phyloP scores from a whole-genome alignment of 257 asterid species.

The Lavandula angustifolia region DNA sequence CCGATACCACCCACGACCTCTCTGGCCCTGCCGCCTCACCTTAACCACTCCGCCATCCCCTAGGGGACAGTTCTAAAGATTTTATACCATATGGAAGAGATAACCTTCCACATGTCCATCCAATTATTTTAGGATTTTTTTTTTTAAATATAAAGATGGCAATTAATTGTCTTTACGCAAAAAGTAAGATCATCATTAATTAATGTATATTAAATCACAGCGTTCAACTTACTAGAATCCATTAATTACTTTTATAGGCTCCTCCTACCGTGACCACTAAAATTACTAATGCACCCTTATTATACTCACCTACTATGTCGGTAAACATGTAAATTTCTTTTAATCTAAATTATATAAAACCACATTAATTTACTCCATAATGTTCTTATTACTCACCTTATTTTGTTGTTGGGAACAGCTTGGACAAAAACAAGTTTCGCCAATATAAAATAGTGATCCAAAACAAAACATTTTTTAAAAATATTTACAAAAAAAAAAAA shows the following conservation, averaged over 20 bases:
- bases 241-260: background rate
- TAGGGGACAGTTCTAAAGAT: too few species aligned
- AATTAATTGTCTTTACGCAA: conserved; percentile 4
- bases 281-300: conserved; percentile 10
- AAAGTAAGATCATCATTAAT: background rate
- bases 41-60: too few species aligned
- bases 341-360: too few species aligned
- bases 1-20: too few species aligned
- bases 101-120: background rate
- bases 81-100: background rate
- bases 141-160: conserved; percentile 14
- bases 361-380: background rate
- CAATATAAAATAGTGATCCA: conserved; percentile 22
- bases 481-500: too few species aligned
- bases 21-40: too few species aligned
- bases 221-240: conserved; percentile 1
- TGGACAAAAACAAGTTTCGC: conserved; percentile 25
- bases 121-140: background rate
- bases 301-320: background rate
- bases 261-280: background rate
- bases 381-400: conserved; percentile 5
- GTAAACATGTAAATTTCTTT: too few species aligned
- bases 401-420: conserved; percentile 24
- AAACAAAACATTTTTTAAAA: too few species aligned
- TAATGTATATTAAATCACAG: conserved; percentile 10